These are phyloP conservation scores for Penicillium capsulatum DNA, from an alignment of 2,329 filamentous ascomycete genomes.

Conservation along the genomic window DNA sequence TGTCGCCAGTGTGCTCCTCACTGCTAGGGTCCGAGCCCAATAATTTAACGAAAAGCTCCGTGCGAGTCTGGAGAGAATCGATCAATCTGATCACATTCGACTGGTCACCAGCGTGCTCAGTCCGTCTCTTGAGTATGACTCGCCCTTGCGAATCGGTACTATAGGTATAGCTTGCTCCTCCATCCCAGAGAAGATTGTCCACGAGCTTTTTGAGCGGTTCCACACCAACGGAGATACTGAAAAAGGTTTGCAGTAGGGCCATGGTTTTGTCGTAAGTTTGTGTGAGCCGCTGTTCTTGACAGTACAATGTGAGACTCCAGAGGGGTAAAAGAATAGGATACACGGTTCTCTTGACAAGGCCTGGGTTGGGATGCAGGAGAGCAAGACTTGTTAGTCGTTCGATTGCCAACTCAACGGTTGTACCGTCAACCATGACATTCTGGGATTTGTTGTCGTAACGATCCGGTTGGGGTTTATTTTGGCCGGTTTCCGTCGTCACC, in stretches of 20 bases:
- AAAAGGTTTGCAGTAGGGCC: slow-evolving; percentile 38
- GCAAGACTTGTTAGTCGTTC: slow-evolving; percentile 36
- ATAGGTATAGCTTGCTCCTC: slow-evolving; percentile 39
- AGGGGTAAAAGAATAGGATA: slow-evolving; percentile 40
- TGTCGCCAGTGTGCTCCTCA: slow-evolving; percentile 39
- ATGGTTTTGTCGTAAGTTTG: slow-evolving; percentile 29
- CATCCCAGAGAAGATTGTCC: slow-evolving; percentile 42
- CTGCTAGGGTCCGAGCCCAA: slow-evolving; percentile 38
- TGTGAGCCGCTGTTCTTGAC: slow-evolving; percentile 28
- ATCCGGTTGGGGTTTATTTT: slow-evolving; percentile 10
- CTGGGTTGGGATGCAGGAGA: slow-evolving; percentile 42
- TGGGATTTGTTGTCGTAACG: neutral
- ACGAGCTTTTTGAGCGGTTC: slow-evolving; percentile 37
- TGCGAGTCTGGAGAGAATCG: slow-evolving; percentile 34
- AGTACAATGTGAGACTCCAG: slow-evolving; percentile 40
- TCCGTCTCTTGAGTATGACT: slow-evolving; percentile 29
- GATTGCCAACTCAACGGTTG: slow-evolving; percentile 30
- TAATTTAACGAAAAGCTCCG: slow-evolving; percentile 36
- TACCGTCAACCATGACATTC: slow-evolving; percentile 24
- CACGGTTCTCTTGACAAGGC: slow-evolving; percentile 40
- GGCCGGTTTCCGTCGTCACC: slow-evolving; percentile 24
- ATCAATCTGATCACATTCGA: slow-evolving; percentile 33
- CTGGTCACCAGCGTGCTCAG: slow-evolving; percentile 7
- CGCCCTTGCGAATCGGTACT: slow-evolving; percentile 17
- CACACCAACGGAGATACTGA: slow-evolving; percentile 37